A percentile compares a stretch with the other conserved stretches of the same genome.
These are phyloP conservation scores for Aspergillus transmontanensis DNA, from an alignment of 2,329 filamentous ascomycete genomes.

Conservation along the genomic window DNA sequence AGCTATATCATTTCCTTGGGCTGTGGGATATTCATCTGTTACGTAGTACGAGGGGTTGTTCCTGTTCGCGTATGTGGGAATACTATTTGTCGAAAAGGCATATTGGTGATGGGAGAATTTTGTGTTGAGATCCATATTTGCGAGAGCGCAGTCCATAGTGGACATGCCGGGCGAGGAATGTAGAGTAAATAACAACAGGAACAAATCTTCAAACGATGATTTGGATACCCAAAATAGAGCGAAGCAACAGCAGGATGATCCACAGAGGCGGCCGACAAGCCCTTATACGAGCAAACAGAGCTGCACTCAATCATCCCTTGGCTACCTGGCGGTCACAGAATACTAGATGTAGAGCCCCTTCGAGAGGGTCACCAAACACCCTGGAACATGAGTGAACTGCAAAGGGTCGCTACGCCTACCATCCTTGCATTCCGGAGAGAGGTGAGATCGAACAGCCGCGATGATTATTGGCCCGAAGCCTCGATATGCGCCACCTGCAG, in stretches of 20 bases:
- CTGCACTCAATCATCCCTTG: constrained; percentile 33
- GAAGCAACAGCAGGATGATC: constrained; percentile 6
- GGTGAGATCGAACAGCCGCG: constrained; percentile 23
- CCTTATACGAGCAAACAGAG: constrained; percentile 2
- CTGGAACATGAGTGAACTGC: constrained; percentile 28
- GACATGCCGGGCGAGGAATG: constrained; percentile 29
- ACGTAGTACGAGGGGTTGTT: constrained; percentile 22
- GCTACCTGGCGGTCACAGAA: constrained; percentile 21
- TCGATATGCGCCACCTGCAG: constrained; percentile 27
- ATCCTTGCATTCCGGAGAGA: constrained; percentile 44
- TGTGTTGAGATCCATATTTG: constrained; percentile 24
- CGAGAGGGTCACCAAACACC: constrained; percentile 29
- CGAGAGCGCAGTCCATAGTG: constrained; percentile 30
- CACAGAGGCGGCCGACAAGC: constrained; percentile 8
- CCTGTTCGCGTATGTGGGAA: constrained; percentile 20
- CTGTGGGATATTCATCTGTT: constrained; percentile 12
- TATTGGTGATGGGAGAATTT: constrained; percentile 20
- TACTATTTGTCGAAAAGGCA: constrained; percentile 20
- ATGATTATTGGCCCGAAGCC: constrained; percentile 30
- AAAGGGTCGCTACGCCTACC: constrained; percentile 25
- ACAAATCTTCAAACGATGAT: constrained; percentile 15
- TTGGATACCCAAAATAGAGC: constrained; percentile 12
- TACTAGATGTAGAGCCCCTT: constrained; percentile 28
- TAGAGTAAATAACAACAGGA: constrained; percentile 10
- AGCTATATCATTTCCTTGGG: constrained; percentile 16